Percentiles rank a stretch among this genome's conserved stretches.
phyloP scores from a whole-genome alignment of 1,284 basidiomycete species.

The Cryptococcus maquisensis region DNA sequence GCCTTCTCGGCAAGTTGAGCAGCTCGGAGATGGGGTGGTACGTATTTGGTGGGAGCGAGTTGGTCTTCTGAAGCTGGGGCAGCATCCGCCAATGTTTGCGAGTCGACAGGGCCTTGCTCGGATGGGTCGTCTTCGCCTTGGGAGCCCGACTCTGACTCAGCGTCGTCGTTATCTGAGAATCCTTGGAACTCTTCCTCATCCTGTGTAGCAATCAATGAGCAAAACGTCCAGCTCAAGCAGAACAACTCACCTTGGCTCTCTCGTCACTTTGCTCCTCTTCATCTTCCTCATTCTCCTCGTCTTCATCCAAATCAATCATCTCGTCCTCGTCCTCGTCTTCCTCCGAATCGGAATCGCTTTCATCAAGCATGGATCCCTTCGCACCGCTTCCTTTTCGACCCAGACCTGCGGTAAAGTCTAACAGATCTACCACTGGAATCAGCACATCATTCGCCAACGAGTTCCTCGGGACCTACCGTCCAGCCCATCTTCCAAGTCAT shows the following conservation, averaged over 20 bases:
- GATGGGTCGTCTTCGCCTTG: neutral
- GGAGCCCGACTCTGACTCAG: neutral
- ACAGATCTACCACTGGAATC: conserved; percentile 47
- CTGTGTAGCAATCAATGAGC: conserved; percentile 6
- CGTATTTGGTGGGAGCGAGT: conserved; percentile 45
- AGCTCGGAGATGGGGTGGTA: conserved; percentile 54
- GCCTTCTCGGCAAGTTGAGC: conserved; percentile 44
- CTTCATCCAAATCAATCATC: conserved; percentile 4
- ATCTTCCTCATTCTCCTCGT: conserved; percentile 9
- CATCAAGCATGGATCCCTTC: conserved; percentile 10
- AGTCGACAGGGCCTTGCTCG: neutral
- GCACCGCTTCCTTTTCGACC: conserved; percentile 27
- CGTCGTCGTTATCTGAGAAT: neutral
- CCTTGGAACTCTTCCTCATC: neutral
- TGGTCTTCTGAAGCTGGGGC: conserved; percentile 3
- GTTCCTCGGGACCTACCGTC: conserved; percentile 57
- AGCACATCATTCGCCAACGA: neutral
- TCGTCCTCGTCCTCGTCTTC: conserved; percentile 10
- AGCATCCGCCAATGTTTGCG: neutral
- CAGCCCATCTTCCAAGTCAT: conserved; percentile 50
- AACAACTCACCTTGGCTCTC: conserved; percentile 13
- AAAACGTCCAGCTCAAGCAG: conserved; percentile 1
- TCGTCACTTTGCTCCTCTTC: conserved; percentile 14
- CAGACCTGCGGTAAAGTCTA: conserved; percentile 49
- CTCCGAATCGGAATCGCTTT: conserved; percentile 12